phyloP scores from a whole-genome alignment of 2,329 filamentous ascomycete genomes.

The Trichoderma sp. region DNA sequence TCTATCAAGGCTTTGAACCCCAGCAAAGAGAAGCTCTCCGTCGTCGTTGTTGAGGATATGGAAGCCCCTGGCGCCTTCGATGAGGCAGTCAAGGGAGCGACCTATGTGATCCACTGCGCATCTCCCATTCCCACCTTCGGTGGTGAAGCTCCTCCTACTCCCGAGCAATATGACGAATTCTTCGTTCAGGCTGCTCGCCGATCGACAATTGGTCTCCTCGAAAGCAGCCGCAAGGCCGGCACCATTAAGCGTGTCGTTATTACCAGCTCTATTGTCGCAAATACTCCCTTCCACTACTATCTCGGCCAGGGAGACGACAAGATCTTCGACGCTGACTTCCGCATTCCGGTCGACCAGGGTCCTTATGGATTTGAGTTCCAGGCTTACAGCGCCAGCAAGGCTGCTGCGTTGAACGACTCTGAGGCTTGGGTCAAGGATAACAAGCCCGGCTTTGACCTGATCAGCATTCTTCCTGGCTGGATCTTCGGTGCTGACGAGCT shows the following conservation, averaged over 20 bases:
- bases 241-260: neutral
- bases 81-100: constrained; percentile 7
- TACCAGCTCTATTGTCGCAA: neutral
- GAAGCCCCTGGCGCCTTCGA: neutral
- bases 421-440: neutral
- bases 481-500: neutral
- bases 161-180: neutral
- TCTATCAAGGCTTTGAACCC: neutral
- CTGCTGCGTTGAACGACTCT: neutral
- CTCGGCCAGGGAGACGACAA: neutral
- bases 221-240: neutral
- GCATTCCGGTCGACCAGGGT: neutral
- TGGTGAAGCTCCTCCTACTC: neutral
- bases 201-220: neutral
- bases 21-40: neutral
- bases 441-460: neutral
- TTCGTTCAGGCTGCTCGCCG: neutral
- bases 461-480: constrained; percentile 5
- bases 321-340: neutral
- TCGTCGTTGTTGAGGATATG: neutral
- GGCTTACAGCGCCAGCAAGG: neutral
- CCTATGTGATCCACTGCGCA: constrained; percentile 1
- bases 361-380: neutral
- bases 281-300: neutral
- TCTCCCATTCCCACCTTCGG: neutral